A percentile compares a stretch with the other conserved stretches of the same genome.
Conservation (phyloP, 1,139 yeast species). For the Suhomyces coccinellae region DNA sequence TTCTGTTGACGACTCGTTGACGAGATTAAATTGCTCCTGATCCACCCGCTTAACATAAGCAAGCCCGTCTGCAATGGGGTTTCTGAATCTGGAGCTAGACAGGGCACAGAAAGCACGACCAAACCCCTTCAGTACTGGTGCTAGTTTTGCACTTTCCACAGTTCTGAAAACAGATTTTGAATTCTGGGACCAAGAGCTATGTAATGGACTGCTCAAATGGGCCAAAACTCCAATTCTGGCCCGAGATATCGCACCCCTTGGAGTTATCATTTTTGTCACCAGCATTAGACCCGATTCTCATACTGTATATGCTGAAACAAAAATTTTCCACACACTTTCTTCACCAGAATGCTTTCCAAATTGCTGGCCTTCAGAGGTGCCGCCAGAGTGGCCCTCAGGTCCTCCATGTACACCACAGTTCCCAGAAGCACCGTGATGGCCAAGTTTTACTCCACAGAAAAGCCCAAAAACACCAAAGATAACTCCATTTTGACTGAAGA, state of each 20-base stretch:
- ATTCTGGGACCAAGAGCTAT: too few species aligned
- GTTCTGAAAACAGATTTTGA: background rate
- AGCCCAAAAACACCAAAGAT: slow-evolving; percentile 24
- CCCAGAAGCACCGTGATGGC: background rate
- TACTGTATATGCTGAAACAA: slow-evolving; percentile 4
- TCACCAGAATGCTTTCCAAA: slow-evolving; percentile 5
- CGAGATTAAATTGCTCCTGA: slow-evolving; percentile 22
- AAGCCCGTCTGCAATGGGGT: slow-evolving; percentile 15
- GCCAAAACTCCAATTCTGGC: too few species aligned
- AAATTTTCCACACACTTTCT: slow-evolving; percentile 2
- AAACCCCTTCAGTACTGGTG: background rate
- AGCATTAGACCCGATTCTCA: background rate
- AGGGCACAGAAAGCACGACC: background rate
- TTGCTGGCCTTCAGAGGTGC: slow-evolving; percentile 7
- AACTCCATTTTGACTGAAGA: slow-evolving; percentile 76
- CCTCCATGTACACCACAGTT: background rate
- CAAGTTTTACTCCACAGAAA: slow-evolving; percentile 24
- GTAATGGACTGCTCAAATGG: too few species aligned
- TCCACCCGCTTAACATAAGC: slow-evolving; percentile 35
- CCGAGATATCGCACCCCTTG: too few species aligned
- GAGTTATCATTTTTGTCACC: too few species aligned
- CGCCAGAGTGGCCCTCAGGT: slow-evolving; percentile 1
- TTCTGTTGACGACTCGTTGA: slow-evolving; percentile 19
- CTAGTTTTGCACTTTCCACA: background rate
- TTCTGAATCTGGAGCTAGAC: background rate